phyloP scores from a whole-genome alignment of 2,329 filamentous ascomycete genomes.

The Chalara sp. region DNA sequence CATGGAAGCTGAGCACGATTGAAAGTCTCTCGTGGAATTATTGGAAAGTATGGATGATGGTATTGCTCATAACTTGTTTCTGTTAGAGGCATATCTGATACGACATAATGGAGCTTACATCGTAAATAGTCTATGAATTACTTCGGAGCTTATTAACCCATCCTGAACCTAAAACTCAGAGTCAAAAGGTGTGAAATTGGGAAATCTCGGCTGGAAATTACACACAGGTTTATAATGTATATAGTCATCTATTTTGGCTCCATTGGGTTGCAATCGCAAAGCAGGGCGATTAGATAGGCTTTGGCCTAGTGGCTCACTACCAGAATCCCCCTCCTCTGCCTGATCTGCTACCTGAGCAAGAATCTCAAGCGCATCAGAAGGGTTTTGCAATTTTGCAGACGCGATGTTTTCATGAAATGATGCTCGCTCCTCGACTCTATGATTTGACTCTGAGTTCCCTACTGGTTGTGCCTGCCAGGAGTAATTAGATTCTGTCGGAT shows the following conservation, averaged over 20 bases:
- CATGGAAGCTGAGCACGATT: slow-evolving; percentile 47
- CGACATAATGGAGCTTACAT: slow-evolving; percentile 10
- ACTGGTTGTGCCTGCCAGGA: slow-evolving; percentile 10
- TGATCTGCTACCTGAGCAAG: slow-evolving; percentile 25
- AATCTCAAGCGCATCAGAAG: slow-evolving; percentile 27
- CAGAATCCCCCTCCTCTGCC: slow-evolving; percentile 23
- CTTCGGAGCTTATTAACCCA: slow-evolving; percentile 19
- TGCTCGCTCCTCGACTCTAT: slow-evolving; percentile 3
- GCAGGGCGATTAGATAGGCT: slow-evolving; percentile 2
- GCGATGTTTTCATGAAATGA: slow-evolving; percentile 21
- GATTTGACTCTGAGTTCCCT: neutral
- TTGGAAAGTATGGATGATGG: slow-evolving; percentile 64
- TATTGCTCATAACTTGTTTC: slow-evolving; percentile 20
- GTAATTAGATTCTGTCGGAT: slow-evolving; percentile 8
- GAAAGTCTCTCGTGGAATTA: slow-evolving; percentile 46
- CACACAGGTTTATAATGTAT: slow-evolving; percentile 20
- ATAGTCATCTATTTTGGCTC: slow-evolving; percentile 14
- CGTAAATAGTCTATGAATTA: slow-evolving; percentile 21
- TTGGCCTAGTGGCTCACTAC: slow-evolving; percentile 7
- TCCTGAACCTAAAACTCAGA: slow-evolving; percentile 11
- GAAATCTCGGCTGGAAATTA: no score
- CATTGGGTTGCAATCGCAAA: slow-evolving; percentile 5
- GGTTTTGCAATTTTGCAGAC: slow-evolving; percentile 25
- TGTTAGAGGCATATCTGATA: neutral
- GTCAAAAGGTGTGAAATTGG: no score